These are phyloP conservation scores for Cerrena zonata DNA, from an alignment of 1,284 basidiomycete species.

Conservation along the genomic window DNA sequence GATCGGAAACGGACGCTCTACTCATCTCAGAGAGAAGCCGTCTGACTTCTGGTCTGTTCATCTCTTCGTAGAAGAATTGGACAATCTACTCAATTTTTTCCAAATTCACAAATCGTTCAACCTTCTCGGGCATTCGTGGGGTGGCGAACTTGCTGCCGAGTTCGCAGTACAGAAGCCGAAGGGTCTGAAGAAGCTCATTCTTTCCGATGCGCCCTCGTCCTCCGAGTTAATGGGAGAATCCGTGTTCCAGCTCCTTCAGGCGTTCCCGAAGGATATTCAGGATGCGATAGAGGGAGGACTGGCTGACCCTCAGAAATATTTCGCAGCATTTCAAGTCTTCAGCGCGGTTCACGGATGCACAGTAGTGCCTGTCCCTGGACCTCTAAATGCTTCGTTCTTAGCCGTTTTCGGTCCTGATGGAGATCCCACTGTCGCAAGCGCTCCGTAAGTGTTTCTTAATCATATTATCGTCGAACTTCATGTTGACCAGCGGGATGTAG, in stretches of 20 bases:
- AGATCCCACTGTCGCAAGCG: slow-evolving; percentile 17
- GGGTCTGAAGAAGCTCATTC: slow-evolving; percentile 27
- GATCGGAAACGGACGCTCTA: slow-evolving; percentile 29
- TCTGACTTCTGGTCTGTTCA: slow-evolving; percentile 28
- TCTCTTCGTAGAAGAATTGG: slow-evolving; percentile 32
- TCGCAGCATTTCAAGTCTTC: slow-evolving; percentile 21
- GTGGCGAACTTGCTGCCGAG: slow-evolving; percentile 27
- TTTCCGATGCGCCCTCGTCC: slow-evolving; percentile 24
- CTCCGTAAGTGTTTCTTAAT: slow-evolving; percentile 17
- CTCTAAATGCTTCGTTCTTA: slow-evolving; percentile 2
- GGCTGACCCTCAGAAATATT: slow-evolving; percentile 22
- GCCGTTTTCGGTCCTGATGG: slow-evolving; percentile 10
- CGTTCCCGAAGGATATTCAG: slow-evolving; percentile 24
- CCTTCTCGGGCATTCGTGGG: slow-evolving; percentile 34
- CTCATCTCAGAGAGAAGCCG: slow-evolving; percentile 28
- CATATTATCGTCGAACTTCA: no score
- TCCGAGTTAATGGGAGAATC: slow-evolving; percentile 23
- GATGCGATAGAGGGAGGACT: slow-evolving; percentile 20
- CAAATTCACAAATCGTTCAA: slow-evolving; percentile 25
- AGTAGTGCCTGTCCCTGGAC: slow-evolving; percentile 20
- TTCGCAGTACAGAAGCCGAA: slow-evolving; percentile 21
- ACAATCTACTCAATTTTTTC: slow-evolving; percentile 26
- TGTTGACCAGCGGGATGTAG: no score
- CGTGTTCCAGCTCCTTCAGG: slow-evolving; percentile 13
- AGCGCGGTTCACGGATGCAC: slow-evolving; percentile 21